Percentiles rank a stretch among this genome's conserved stretches.
Conservation (phyloP, 2,329 filamentous ascomycete genomes). For the Paracoccidioides lutzii region DNA sequence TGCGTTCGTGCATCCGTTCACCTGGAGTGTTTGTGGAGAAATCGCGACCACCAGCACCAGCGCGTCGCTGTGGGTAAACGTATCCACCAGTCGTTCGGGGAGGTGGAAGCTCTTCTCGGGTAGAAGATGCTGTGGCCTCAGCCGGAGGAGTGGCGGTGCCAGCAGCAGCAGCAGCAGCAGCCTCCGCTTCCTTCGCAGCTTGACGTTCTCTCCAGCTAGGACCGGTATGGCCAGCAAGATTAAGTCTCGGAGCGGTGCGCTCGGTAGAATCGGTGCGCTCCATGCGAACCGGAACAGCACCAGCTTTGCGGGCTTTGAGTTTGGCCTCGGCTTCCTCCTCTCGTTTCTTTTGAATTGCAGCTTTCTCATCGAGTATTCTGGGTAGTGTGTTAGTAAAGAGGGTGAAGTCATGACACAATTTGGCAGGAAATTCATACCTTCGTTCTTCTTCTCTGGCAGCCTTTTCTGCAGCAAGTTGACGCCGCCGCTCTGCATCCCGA, state of each 20-base stretch:
- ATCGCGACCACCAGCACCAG: constrained; percentile 5
- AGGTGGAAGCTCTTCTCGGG: constrained; percentile 1
- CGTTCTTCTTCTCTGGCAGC: constrained; percentile 45
- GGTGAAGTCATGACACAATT: background rate
- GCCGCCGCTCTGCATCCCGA: constrained; percentile 67
- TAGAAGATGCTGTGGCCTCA: constrained; percentile 16
- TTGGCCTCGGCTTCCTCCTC: constrained; percentile 81
- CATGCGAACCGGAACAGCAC: constrained; percentile 25
- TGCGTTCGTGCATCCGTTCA: background rate
- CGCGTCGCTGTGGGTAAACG: constrained; percentile 9
- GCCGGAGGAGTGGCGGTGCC: constrained; percentile 12
- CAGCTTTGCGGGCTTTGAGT: constrained; percentile 53
- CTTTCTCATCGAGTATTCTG: constrained; percentile 51
- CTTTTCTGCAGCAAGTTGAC: constrained; percentile 60
- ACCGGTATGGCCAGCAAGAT: constrained; percentile 39
- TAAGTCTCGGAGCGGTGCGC: constrained; percentile 41
- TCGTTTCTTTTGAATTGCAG: constrained; percentile 58
- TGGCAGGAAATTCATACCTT: constrained; percentile 33
- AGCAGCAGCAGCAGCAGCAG: constrained; percentile 14
- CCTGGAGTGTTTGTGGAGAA: constrained; percentile 7
- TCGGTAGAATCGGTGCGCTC: constrained; percentile 37
- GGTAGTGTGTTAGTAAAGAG: constrained; percentile 23
- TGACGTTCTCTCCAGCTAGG: constrained; percentile 47
- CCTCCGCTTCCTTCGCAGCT: constrained; percentile 34
- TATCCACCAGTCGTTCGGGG: constrained; percentile 6